Evolutionary conservation across 768 basidiomycete genomes (phyloP).

Genomic region (Lentinus tigrinus): DNA sequence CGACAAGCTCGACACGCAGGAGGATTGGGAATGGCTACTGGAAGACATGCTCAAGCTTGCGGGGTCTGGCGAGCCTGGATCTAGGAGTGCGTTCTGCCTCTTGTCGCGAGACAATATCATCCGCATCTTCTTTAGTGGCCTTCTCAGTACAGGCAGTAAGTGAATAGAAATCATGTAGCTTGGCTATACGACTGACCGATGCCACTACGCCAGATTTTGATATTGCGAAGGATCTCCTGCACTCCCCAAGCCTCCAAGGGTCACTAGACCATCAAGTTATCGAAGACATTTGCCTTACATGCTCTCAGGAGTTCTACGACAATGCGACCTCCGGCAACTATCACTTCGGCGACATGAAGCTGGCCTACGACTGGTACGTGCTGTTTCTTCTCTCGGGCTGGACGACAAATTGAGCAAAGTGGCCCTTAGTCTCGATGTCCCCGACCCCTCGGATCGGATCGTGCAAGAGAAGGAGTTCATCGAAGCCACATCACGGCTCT

Average conservation of each 20-base stretch:
- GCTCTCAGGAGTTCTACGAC: constrained; percentile 91
- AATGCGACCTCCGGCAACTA: constrained; percentile 92
- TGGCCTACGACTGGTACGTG: constrained; percentile 90
- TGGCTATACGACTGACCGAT: neutral
- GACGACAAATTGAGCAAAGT: neutral
- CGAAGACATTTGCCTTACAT: constrained; percentile 78
- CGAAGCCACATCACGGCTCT: constrained; percentile 93
- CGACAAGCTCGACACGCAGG: constrained; percentile 53
- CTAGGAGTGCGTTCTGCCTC: constrained; percentile 80
- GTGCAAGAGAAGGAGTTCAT: constrained; percentile 85
- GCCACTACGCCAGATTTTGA: constrained; percentile 49
- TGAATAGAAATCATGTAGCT: constrained; percentile 22
- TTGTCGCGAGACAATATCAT: constrained; percentile 69
- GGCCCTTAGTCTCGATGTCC: constrained; percentile 67
- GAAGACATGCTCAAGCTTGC: constrained; percentile 88
- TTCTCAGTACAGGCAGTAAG: constrained; percentile 87
- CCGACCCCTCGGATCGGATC: constrained; percentile 60
- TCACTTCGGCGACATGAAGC: constrained; percentile 92
- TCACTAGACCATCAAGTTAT: constrained; percentile 48
- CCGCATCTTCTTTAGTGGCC: constrained; percentile 81
- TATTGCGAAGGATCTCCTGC: constrained; percentile 64
- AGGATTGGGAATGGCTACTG: constrained; percentile 86
- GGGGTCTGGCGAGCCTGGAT: constrained; percentile 55
- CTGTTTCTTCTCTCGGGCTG: constrained; percentile 1
- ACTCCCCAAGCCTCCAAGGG: constrained; percentile 43